Evolutionary conservation across 1,139 yeast genomes (phyloP), one percentile per base, ranked within the genome.

Genomic region (Lodderomyces metapsilosis): DNA sequence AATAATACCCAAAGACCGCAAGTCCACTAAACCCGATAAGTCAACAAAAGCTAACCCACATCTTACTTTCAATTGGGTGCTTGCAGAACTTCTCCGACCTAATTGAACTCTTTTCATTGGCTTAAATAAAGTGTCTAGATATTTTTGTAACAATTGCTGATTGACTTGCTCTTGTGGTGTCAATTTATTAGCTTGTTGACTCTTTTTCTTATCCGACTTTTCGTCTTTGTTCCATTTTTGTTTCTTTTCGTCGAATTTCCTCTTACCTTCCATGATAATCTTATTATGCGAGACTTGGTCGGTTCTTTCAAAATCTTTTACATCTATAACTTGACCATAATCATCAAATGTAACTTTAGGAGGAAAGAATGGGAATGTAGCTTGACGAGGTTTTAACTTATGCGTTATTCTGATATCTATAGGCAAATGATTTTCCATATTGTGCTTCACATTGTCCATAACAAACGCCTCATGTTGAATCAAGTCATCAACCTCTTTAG

Each of bases 31-130:
- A 11, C 97, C 96, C 12, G 91, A 80, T 47, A 91, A 71, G 58
- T 92, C 98, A 42, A 92, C 79, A 58, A 72, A 89, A 6, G 88
- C 78, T 16, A 91, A 65, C 1, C 83, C 84, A 61, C 97, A 89
- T 46, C 84, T 68, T 4, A 88, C 66, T 11, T 64, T 68, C 16
- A 84, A 60, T 20, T 71, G 69, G 0, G 63, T 53, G 3, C 52
- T 53, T 5, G 47, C 46, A 3, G 57, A 48, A 10, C 43, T 48
- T 12, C 58, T 41, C 9, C 12, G 13, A n/a, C 24, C 28, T 7
- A 22, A 10, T 0, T 62, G 54, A 0, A 66, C 62, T 43, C 82
- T 62, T 37, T 72, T 70, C 34, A 74, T 66, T 0, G 96, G 95
- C 32, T 68, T 69, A 47, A 65, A 70, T 36, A 81, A 63, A 1